phyloP scores from a whole-genome alignment of 306 rosid species.

The Argentina anserina region DNA sequence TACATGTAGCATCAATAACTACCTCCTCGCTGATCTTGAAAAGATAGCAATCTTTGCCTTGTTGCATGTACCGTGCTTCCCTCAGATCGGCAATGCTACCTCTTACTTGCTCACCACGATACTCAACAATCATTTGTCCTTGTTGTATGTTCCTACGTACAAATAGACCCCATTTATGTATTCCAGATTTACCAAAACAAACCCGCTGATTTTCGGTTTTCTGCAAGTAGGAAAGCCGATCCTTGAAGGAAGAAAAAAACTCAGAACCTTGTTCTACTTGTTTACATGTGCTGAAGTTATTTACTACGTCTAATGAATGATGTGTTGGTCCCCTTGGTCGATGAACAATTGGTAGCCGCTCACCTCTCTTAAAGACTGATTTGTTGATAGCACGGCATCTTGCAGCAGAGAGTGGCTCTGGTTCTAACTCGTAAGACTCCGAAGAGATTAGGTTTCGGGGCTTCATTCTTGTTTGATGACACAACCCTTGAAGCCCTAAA shows the following conservation, averaged over 20 bases:
- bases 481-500: conserved; percentile 75
- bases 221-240: conserved; percentile 71
- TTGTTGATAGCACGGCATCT: conserved; percentile 61
- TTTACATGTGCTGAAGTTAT: conserved; percentile 43
- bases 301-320: conserved; percentile 60
- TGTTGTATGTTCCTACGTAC: conserved; percentile 79
- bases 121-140: conserved; percentile 97
- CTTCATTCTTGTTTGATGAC: conserved; percentile 53
- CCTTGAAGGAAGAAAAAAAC: conserved; percentile 71
- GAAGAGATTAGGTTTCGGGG: conserved; percentile 43
- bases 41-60: conserved; percentile 94
- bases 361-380: conserved; percentile 51
- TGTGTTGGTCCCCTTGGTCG: conserved; percentile 57
- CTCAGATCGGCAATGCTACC: conserved; percentile 82
- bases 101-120: conserved; percentile 87
- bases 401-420: conserved; percentile 54
- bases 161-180: conserved; percentile 99
- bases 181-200: conserved; percentile 92
- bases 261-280: conserved; percentile 65
- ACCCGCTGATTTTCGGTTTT: conserved; percentile 64
- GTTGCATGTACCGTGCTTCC: conserved; percentile 63
- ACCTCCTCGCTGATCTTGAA: conserved; percentile 96
- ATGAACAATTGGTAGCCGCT: conserved; percentile 59
- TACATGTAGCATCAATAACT: conserved; percentile 79
- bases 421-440: conserved; percentile 49